These are phyloP conservation scores for Acrocalymma vagum DNA, from an alignment of 2,329 filamentous ascomycete genomes.

Conservation along the genomic window DNA sequence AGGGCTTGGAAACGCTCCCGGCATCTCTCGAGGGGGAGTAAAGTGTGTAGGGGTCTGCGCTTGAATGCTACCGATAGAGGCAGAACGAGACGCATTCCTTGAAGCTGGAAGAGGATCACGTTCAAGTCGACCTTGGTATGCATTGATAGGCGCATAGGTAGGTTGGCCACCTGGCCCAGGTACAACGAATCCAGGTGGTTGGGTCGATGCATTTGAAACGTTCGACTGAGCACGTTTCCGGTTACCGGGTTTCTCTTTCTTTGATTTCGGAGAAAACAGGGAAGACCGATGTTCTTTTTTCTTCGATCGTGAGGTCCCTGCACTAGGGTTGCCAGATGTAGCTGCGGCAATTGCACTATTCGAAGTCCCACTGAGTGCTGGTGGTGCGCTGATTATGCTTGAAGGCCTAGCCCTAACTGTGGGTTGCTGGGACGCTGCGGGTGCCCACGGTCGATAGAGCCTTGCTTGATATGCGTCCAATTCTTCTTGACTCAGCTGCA, in stretches of 20 bases:
- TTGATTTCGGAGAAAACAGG: conserved; percentile 38
- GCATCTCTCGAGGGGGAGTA: conserved; percentile 39
- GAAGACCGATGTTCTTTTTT: conserved; percentile 35
- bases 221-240: conserved; percentile 38
- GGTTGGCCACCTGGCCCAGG: conserved; percentile 58
- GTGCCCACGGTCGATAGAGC: conserved; percentile 59
- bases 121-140: conserved; percentile 48
- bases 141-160: conserved; percentile 54
- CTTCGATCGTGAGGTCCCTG: conserved; percentile 46
- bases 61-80: conserved; percentile 27
- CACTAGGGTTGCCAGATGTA: conserved; percentile 35
- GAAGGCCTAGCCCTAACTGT: conserved; percentile 24
- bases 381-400: conserved; percentile 32
- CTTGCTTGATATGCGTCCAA: conserved; percentile 79
- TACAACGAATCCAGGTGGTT: conserved; percentile 57
- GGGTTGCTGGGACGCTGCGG: conserved; percentile 34
- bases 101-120: conserved; percentile 42
- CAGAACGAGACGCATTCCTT: conserved; percentile 55
- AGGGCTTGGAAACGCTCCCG: conserved; percentile 46
- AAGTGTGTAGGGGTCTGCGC: conserved; percentile 40
- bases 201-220: conserved; percentile 21
- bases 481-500: conserved; percentile 82
- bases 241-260: conserved; percentile 41
- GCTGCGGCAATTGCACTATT: conserved; percentile 34
- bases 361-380: conserved; percentile 38